Percentiles rank a stretch among this genome's conserved stretches.
Evolutionary conservation across 2,329 filamentous ascomycete species (phyloP).

Genomic region (Zasmidium cellare): DNA sequence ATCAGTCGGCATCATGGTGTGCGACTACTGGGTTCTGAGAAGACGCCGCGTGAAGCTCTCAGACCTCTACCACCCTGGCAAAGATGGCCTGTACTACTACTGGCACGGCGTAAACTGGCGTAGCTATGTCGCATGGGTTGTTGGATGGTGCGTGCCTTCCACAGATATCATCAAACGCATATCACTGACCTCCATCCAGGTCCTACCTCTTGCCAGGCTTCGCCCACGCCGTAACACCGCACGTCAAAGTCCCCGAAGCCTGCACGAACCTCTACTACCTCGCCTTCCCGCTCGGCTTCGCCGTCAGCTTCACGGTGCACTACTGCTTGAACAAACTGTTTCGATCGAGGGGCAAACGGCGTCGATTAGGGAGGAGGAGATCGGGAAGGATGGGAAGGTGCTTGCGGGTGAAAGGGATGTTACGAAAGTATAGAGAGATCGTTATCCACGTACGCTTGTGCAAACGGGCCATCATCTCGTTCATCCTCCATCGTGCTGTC

Average conservation of each 20-base stretch:
- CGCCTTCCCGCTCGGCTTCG: slow-evolving; percentile 43
- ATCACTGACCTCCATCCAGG: slow-evolving; percentile 1
- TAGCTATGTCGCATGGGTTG: slow-evolving; percentile 42
- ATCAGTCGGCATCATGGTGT: slow-evolving; percentile 42
- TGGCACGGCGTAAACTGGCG: slow-evolving; percentile 47
- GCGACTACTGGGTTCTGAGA: slow-evolving; percentile 49
- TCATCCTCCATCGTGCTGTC: too few relatives aligned
- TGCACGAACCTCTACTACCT: slow-evolving; percentile 45
- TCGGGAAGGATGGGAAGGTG: slow-evolving; percentile 7
- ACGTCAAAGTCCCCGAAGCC: slow-evolving; percentile 38
- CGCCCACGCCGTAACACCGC: slow-evolving; percentile 43
- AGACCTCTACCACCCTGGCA: slow-evolving; percentile 43
- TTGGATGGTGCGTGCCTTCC: slow-evolving; percentile 26
- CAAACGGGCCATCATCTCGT: too few relatives aligned
- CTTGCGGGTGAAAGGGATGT: slow-evolving; percentile 1
- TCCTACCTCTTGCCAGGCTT: slow-evolving; percentile 36
- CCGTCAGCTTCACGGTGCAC: slow-evolving; percentile 40
- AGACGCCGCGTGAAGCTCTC: slow-evolving; percentile 41
- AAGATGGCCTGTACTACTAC: slow-evolving; percentile 46
- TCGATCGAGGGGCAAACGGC: slow-evolving; percentile 14
- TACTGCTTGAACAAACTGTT: slow-evolving; percentile 34
- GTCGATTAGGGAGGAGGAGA: slow-evolving; percentile 2
- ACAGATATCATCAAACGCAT: background rate
- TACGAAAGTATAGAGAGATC: slow-evolving; percentile 1
- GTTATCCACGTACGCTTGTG: background rate